Percentiles rank a stretch among this genome's conserved stretches.
Evolutionary conservation across 2,329 filamentous ascomycete genomes (phyloP).

Genomic region (Venturia oleaginea): DNA sequence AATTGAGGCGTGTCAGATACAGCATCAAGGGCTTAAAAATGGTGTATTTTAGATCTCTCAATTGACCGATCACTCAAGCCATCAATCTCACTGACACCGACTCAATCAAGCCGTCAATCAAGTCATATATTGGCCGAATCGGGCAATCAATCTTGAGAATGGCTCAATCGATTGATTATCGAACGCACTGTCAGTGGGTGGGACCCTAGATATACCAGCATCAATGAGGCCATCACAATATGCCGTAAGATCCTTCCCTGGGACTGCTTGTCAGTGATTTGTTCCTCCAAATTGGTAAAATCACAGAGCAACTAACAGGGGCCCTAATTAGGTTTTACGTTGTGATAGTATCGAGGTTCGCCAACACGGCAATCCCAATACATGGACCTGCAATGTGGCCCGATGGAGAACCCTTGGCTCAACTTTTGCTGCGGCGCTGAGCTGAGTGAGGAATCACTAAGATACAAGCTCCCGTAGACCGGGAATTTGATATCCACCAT

Average conservation of each 20-base stretch:
- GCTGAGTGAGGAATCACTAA: not conserved
- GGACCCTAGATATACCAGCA: constrained; percentile 29
- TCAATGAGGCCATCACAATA: constrained; percentile 33
- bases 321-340: constrained; percentile 27
- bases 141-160: too few species aligned
- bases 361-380: constrained; percentile 25
- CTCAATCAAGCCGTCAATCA: too few species aligned
- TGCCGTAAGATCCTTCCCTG: constrained; percentile 27
- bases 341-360: constrained; percentile 27
- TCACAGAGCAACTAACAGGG: constrained; percentile 27
- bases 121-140: too few species aligned
- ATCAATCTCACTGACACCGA: too few species aligned
- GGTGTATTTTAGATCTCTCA: too few species aligned
- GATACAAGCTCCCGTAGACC: not conserved
- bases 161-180: too few species aligned
- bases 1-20: too few species aligned
- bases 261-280: constrained; percentile 8
- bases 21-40: too few species aligned
- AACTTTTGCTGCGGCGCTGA: constrained; percentile 16
- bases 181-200: constrained; percentile 20
- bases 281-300: too few species aligned
- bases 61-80: too few species aligned
- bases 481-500: constrained; percentile 5
- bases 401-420: constrained; percentile 22
- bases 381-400: constrained; percentile 23